Base-by-base conservation (phyloP, 192 early-diverging fungal species). In the Podila horticola region DNA sequence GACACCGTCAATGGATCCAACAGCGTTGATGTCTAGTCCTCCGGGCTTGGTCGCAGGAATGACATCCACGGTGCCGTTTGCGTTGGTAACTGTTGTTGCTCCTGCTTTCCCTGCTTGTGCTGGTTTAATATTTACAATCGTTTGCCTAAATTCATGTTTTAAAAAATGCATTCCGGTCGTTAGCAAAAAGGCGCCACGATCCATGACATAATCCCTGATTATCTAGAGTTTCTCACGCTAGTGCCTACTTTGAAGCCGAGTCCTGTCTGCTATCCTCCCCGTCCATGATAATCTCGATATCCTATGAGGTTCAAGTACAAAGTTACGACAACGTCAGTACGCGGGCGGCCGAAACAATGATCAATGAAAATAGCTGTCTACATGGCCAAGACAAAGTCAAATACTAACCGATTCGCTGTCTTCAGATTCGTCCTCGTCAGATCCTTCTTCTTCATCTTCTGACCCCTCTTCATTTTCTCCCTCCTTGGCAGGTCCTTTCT, bases 1-100 rank as follows among this genome's bases (percentile, higher is more conserved):
- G 62, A 93, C 88, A 5, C 93, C 94, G 55, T 99, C 93, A 50
- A 90, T 89, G 50, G 90, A 70, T 17, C 94, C 95, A n/a, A 93
- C 87, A 15, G 87, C 89, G 51, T 96, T 90, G 2, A 96, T 72
- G 69, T 95, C 86, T 3, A 91, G 82, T 11, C 82, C 89, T 20
- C 79, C 82, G 22, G 83, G 67, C 55, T 83, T 76, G 34, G 82
- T 74, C 13, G 82, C 61, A 30, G 84, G 73, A 17, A 68, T 67
- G 5, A 76, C 74, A 50, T 79, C 91, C 45, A 87, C 72, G 49
- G 70, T 73, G 9, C 77, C 77, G 31, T 72, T 69, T 17, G 71
- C 77, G 19, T 84, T 83, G 6, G 83, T 77, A 13, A 82, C 64
- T 20, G 82, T 82, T 34, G 75, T 74, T 15, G 77, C 49, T 50